phyloP scores from a whole-genome alignment of 140 eudicot genomes.

The Oenanthe javanica region DNA sequence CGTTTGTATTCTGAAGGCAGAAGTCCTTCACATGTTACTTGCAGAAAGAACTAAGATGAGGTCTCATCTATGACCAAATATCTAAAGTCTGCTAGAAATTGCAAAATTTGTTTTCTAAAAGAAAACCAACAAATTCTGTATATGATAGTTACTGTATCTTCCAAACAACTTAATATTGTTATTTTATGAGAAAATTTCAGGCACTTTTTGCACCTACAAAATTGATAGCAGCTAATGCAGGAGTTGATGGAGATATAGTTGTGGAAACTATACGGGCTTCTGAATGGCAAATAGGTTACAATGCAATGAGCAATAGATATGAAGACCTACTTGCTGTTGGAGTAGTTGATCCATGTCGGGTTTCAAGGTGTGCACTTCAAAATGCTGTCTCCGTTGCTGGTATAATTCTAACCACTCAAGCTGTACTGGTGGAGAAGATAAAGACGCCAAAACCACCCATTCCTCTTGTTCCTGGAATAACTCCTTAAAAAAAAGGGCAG shows the following conservation, averaged over 20 bases:
- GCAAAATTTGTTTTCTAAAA: neutral
- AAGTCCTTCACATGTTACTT: neutral
- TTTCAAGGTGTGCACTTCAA: slow-evolving; percentile 74
- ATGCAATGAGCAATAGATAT: slow-evolving; percentile 64
- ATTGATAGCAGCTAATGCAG: slow-evolving; percentile 77
- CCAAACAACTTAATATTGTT: neutral
- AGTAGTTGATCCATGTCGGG: slow-evolving; percentile 76
- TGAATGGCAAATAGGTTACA: slow-evolving; percentile 67
- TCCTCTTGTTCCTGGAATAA: slow-evolving; percentile 72
- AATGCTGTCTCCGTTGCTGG: slow-evolving; percentile 90
- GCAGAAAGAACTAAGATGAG: neutral
- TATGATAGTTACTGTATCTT: neutral
- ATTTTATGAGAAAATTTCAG: slow-evolving; percentile 30
- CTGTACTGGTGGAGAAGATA: slow-evolving; percentile 59
- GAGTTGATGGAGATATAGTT: slow-evolving; percentile 75
- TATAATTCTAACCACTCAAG: slow-evolving; percentile 74
- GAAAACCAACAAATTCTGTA: neutral
- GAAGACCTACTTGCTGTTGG: slow-evolving; percentile 76
- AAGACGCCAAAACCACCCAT: slow-evolving; percentile 50
- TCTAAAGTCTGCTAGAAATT: neutral
- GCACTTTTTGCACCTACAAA: slow-evolving; percentile 88
- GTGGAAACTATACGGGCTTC: slow-evolving; percentile 52
- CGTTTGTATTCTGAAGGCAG: neutral
- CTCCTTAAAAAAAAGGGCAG: slow-evolving; percentile 25
- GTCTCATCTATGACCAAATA: neutral